Percentiles rank a stretch among this genome's conserved stretches.
phyloP scores from a whole-genome alignment of 441 rosid genomes.

The Gossypium lobatum region DNA sequence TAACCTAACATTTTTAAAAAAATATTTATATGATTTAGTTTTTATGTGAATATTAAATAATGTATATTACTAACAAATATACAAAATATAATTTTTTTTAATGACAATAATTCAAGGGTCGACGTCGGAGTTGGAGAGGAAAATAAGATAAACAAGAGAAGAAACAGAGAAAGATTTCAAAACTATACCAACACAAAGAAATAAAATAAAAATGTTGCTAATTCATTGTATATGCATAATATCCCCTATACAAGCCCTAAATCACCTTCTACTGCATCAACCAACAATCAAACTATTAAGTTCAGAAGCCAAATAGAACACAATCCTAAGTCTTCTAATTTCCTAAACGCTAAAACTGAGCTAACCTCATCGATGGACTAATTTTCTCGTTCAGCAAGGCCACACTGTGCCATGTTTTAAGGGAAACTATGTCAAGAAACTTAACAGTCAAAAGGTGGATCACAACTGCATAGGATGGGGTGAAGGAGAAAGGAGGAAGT shows the following conservation, averaged over 20 bases:
- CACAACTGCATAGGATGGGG: conserved; percentile 19
- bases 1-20: too few species aligned
- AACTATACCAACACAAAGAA: not conserved
- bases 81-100: too few species aligned
- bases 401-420: not conserved
- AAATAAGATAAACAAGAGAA: not conserved
- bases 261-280: not conserved
- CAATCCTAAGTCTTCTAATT: not conserved
- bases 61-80: too few species aligned
- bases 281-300: not conserved
- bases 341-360: not conserved
- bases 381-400: not conserved
- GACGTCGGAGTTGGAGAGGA: too few species aligned
- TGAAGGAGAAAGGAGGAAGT: conserved; percentile 24
- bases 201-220: not conserved
- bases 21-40: too few species aligned
- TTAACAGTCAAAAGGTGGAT: not conserved
- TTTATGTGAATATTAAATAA: too few species aligned
- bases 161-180: not conserved
- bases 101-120: too few species aligned
- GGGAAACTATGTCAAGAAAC: not conserved
- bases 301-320: not conserved
- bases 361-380: not conserved
- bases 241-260: not conserved
- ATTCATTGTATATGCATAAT: not conserved